Conservation (phyloP, 495 filamentous ascomycete species). For the Penicillium crystallinum region DNA sequence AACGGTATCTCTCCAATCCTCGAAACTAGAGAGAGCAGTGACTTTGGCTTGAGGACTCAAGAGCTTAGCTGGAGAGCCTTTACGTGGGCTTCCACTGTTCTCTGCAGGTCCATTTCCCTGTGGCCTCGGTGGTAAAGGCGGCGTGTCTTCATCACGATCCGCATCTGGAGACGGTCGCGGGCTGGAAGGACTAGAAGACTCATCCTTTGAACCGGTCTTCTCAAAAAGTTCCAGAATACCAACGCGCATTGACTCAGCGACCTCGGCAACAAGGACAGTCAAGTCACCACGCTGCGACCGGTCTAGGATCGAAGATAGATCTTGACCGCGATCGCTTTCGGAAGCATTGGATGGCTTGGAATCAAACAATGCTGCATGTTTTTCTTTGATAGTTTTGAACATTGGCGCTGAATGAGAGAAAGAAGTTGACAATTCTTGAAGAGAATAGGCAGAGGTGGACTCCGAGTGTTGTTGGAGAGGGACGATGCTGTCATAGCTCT, state of each 20-base stretch:
- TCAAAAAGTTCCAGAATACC: constrained; percentile 39
- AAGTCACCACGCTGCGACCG: constrained; percentile 46
- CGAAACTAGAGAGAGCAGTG: constrained; percentile 49
- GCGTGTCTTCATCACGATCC: constrained; percentile 10
- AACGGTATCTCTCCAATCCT: constrained; percentile 59
- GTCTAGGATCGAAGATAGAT: constrained; percentile 47
- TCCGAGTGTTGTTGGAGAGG: not conserved
- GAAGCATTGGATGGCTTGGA: constrained; percentile 23
- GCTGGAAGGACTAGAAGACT: not conserved
- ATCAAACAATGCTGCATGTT: constrained; percentile 31
- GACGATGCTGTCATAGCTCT: constrained; percentile 4
- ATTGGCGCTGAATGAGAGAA: constrained; percentile 13
- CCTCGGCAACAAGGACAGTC: constrained; percentile 41
- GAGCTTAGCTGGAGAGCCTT: not conserved
- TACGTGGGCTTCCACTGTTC: constrained; percentile 5
- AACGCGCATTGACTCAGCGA: constrained; percentile 42
- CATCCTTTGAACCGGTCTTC: constrained; percentile 15
- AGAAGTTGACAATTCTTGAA: not conserved
- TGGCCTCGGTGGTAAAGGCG: constrained; percentile 12
- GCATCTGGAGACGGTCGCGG: not conserved
- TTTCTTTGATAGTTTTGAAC: constrained; percentile 40
- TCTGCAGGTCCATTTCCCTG: constrained; percentile 4
- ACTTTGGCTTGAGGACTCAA: constrained; percentile 27
- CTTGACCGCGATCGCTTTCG: constrained; percentile 32
- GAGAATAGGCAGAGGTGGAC: not conserved